Evolutionary conservation across 2,329 filamentous ascomycete species (phyloP).

Genomic region (Aspergillus awamori): DNA sequence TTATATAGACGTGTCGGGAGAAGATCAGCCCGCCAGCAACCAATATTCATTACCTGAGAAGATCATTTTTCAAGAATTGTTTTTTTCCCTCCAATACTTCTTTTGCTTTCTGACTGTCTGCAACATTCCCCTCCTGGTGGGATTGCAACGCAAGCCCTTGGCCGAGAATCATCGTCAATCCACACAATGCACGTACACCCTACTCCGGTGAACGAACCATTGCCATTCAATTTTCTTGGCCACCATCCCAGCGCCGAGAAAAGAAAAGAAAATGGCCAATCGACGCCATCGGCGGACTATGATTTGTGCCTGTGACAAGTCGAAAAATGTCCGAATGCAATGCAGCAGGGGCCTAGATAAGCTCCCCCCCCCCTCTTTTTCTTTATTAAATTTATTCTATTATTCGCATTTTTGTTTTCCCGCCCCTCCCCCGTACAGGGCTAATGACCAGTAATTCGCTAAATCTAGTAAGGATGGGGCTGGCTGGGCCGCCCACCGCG

Average conservation of each 20-base stretch:
- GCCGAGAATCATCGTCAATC: constrained; percentile 3
- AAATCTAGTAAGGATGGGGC: no score
- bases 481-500: background rate
- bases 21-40: constrained; percentile 1
- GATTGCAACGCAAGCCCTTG: constrained; percentile 8
- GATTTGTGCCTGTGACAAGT: constrained; percentile 8
- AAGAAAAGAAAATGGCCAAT: background rate
- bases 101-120: background rate
- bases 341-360: constrained; percentile 5
- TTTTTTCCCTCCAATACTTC: no score
- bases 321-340: background rate
- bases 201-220: constrained; percentile 1
- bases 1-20: constrained; percentile 6
- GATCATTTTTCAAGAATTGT: background rate
- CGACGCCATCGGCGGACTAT: constrained; percentile 1
- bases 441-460: no score
- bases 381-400: no score
- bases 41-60: constrained; percentile 4
- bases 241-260: background rate
- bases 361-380: background rate
- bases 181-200: background rate
- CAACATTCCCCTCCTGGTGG: background rate
- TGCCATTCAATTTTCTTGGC: constrained; percentile 4
- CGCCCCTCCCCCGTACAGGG: no score
- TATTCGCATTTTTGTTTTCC: no score